Base-by-base conservation (phyloP, 768 basidiomycete species). In the Leccinum uliginosum region DNA sequence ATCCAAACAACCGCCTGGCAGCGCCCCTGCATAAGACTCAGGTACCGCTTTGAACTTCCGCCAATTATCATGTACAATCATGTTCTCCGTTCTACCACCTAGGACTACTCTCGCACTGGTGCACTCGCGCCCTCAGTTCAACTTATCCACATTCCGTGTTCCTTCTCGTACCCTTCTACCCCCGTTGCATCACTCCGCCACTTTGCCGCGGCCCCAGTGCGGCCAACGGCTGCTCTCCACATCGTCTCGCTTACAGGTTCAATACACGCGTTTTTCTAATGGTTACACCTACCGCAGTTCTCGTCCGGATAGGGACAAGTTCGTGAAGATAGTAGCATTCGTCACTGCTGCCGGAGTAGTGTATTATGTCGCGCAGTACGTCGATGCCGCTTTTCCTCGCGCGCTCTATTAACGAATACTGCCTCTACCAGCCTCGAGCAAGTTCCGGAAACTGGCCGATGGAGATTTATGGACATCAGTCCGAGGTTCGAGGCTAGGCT, bases 391-490 rank as follows among this genome's bases (percentile, higher is more conserved):
- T 2, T 17, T 10, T 3, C 35, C 47, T 15, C 26, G 17, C 44
- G 15, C 43, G 21, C 35, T 32, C 23, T 26, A 21, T 32, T 53
- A n/a, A 65, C 43, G 17, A 50, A n/a, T 7, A 0, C 11, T 15
- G 3, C 34, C 50, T 19, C 38, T 43, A 5, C 30, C 48, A 94
- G 92, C 65, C 76, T 95, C 26, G 94, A 98, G 68, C 79, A 82
- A 66, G 89, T 93, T 0, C 85, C 89, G 3, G 87, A 94, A 67
- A 95, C 92, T 0, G 92, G 93, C 0, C 75, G 95, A 55, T 87
- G 87, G 82, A 74, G 95, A 21, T 97, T 95, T 68, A 96, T 98
- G 83, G 87, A 90, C 66, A 78, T 86, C 3, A 79, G 79, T 43
- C 78, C 79, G 0, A 75, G 76, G 51, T 72, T 70, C 26, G 91